Conservation (phyloP, 352 stramenopile genomes). For the Pythium aphanidermatum region DNA sequence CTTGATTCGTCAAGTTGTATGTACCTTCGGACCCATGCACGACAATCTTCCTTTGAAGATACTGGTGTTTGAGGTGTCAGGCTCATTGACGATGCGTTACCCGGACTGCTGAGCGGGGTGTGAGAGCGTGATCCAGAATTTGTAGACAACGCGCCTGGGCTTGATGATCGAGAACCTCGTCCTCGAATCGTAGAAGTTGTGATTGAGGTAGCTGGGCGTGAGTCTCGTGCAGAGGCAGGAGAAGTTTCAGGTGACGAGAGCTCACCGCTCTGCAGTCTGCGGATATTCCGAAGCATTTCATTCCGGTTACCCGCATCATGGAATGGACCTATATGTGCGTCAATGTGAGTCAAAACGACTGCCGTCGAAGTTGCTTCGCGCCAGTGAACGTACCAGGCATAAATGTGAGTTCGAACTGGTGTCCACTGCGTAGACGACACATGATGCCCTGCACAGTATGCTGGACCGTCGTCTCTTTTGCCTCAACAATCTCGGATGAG, state of each 20-base stretch:
- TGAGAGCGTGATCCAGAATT: background rate
- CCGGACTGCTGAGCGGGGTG: background rate
- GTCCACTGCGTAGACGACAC: conserved; percentile 24
- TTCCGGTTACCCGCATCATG: conserved; percentile 31
- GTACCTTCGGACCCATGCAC: conserved; percentile 35
- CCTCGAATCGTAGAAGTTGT: no score
- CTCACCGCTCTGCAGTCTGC: conserved; percentile 16
- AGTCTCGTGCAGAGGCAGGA: background rate
- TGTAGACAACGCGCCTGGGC: background rate
- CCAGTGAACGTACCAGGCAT: conserved; percentile 34
- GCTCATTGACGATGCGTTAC: no score
- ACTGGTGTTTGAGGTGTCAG: no score
- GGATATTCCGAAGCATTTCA: conserved; percentile 29
- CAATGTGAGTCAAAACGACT: background rate
- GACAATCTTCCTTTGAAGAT: no score
- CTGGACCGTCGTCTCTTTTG: conserved; percentile 30
- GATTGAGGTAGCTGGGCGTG: background rate
- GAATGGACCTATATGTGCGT: conserved; percentile 23
- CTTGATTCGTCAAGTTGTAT: conserved; percentile 28
- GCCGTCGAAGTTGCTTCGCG: background rate
- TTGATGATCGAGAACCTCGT: background rate
- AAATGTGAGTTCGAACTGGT: conserved; percentile 50
- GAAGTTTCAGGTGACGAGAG: conserved; percentile 6
- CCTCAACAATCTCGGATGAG: conserved; percentile 20
- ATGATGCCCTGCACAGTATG: conserved; percentile 36